Conservation (phyloP, 164 flowering plant genomes). For the Kingdonia uniflora region DNA sequence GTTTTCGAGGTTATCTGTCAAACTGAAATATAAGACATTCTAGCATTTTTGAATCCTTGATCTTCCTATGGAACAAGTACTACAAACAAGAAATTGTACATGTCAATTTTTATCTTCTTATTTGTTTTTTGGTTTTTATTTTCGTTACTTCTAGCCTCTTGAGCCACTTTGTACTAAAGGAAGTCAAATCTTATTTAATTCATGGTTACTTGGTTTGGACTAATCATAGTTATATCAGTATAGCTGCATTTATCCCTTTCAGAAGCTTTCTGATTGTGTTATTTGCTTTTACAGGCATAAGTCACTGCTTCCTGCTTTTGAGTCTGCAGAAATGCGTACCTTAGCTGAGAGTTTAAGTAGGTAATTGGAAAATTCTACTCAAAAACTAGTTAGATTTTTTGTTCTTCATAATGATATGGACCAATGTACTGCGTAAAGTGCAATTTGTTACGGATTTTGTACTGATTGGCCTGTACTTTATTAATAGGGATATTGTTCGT, state of each 20-base stretch:
- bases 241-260: too few species aligned
- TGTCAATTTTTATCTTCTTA: too few species aligned
- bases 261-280: constrained; percentile 3
- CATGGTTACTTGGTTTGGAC: not conserved
- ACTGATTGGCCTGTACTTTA: not conserved
- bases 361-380: constrained; percentile 24
- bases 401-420: too few species aligned
- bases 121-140: not conserved
- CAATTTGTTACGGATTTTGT: too few species aligned
- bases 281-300: constrained; percentile 47
- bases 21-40: too few species aligned
- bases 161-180: not conserved
- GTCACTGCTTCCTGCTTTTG: constrained; percentile 81
- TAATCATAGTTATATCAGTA: not conserved
- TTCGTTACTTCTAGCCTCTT: too few species aligned
- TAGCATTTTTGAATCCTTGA: too few species aligned
- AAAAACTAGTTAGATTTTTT: not conserved
- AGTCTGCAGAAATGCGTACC: constrained; percentile 75
- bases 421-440: too few species aligned
- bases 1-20: too few species aligned
- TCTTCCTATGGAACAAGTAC: too few species aligned
- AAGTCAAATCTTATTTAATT: too few species aligned
- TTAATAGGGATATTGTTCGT: constrained; percentile 79
- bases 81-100: too few species aligned
- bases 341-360: constrained; percentile 85